Base-by-base conservation (phyloP, 1,139 yeast species). In the Suhomyces yuchorum region DNA sequence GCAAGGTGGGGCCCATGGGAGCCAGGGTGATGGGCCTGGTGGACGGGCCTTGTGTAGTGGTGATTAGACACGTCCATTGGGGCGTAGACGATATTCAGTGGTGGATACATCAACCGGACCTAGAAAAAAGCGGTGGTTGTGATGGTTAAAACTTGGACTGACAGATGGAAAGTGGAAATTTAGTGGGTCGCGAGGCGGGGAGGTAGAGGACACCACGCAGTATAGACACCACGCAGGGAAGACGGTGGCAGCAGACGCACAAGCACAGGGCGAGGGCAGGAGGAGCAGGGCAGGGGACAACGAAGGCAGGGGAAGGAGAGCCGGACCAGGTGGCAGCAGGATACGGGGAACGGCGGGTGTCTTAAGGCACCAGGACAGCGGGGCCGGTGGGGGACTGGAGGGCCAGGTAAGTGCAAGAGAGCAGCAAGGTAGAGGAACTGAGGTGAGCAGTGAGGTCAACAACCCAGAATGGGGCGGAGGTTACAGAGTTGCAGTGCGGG, bases 1-100 rank as follows among this genome's bases (percentile, higher is more conserved):
- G 34, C 8, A 9, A 30, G 14, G 14, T 38, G 41, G 39, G 22
- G 18, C 37, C 24, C 19, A 14, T 42, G 45, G 22, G 28, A 30
- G 15, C 6, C 18, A 20, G 26, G 20, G 23, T 17, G 23, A 32
- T 18, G 34, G 24, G 35, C 28, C 38, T 20, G 38, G 37, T 35
- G 28, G 32, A 23, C 28, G 26, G 43, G 43, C 37, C 42, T 42
- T 22, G 39, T 40, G 41, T 41, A 37, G 24, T 44, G 48, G 11
- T 48, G 47, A 4, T 28, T 11, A 3, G 51, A 26, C 44, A 44
- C 40, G 34, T 44, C 51, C 48, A 42, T 37, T n/a, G 43, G 48
- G 28, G 32, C 26, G 42, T 45, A 45, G 44, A 48, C 37, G 39
- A 43, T 34, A 28, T 47, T 44, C 46, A 39, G 49, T 12, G 42